phyloP scores from a whole-genome alignment of 1,139 yeast species.

The Magnusiomyces fungicola region DNA sequence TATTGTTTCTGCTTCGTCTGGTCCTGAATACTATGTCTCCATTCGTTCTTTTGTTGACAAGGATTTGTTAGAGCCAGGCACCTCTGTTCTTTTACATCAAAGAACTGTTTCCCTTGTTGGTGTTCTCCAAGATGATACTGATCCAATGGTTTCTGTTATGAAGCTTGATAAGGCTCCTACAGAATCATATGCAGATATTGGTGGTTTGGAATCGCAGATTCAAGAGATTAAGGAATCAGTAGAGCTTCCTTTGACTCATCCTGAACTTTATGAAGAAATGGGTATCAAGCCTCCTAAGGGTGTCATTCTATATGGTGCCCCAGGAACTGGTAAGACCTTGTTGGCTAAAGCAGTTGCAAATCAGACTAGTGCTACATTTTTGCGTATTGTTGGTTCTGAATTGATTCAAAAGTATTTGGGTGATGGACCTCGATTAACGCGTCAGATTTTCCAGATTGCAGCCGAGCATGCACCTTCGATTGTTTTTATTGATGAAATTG shows the following conservation, averaged over 20 bases:
- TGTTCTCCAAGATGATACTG: constrained; percentile 92
- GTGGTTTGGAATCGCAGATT: constrained; percentile 92
- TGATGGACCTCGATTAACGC: constrained; percentile 92
- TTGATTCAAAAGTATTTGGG: constrained; percentile 95
- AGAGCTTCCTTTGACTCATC: constrained; percentile 94
- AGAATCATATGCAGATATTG: constrained; percentile 94
- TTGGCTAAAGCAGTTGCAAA: constrained; percentile 98
- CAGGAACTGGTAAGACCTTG: constrained; percentile 97
- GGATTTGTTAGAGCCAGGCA: constrained; percentile 95
- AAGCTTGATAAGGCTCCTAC: constrained; percentile 96
- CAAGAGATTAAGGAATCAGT: constrained; percentile 98
- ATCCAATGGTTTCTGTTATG: constrained; percentile 97
- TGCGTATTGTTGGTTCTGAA: constrained; percentile 95
- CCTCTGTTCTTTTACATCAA: constrained; percentile 91
- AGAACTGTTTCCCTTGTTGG: constrained; percentile 94
- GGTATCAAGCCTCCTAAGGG: constrained; percentile 99
- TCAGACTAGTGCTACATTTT: constrained; percentile 92
- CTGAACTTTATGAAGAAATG: constrained; percentile 97
- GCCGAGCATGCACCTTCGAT: constrained; percentile 97
- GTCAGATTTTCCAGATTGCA: constrained; percentile 95
- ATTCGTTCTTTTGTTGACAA: constrained; percentile 97
- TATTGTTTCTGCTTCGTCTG: constrained; percentile 90
- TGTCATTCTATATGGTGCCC: constrained; percentile 96
- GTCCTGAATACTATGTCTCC: constrained; percentile 94
- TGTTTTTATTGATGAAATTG: constrained; percentile 97